Base-by-base conservation (phyloP, 1,284 basidiomycete genomes). In the Ustilago shanxiensis region DNA sequence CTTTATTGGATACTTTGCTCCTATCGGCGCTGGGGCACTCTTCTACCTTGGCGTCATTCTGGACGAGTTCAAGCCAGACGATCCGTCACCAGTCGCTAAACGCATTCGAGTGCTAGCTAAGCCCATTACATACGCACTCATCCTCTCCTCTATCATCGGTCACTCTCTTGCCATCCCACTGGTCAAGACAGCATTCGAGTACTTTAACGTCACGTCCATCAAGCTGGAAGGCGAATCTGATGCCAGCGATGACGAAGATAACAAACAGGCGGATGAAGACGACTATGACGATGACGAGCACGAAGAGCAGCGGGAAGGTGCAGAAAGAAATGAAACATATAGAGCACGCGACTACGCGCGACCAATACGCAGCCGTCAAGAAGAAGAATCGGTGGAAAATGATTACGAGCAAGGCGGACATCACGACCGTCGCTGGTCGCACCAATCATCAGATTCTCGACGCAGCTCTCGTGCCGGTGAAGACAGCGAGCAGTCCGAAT, bases 1-100 rank as follows among this genome's bases (percentile, higher is more conserved):
- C 56, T 87, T 87, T 53, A 66, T 84, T n/a, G 86, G 86, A 5
- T 87, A 84, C 74, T 87, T 87, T 73, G 87, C 86, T 1, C 87
- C 87, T 0, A 87, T 86, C 66, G 88, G 88, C 14, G 87, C 88
- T 4, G 87, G 87, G 20, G 78, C 81, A 13, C 60, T 79, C 22
- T 82, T 79, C 64, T 83, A 82, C 45, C 64, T 76, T 10, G 70
- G 69, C 20, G 62, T 76, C 20, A 77, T 77, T 31, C 50, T 82
- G 24, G 58, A 80, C 55, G 76, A 79, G 56, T 79, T 80, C 66
- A 66, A 72, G 60, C 57, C 61, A 2, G 60, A 76, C 6, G 76
- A 76, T 29, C 53, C 67, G 4, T 71, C 68, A 11, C 62, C 60
- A 1, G 59, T 53, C 8, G 60, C 66, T 5, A 45, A 56, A 41